These are phyloP conservation scores for Atkinsonella hypoxylon DNA, from an alignment of 2,329 filamentous ascomycete genomes.

Conservation along the genomic window DNA sequence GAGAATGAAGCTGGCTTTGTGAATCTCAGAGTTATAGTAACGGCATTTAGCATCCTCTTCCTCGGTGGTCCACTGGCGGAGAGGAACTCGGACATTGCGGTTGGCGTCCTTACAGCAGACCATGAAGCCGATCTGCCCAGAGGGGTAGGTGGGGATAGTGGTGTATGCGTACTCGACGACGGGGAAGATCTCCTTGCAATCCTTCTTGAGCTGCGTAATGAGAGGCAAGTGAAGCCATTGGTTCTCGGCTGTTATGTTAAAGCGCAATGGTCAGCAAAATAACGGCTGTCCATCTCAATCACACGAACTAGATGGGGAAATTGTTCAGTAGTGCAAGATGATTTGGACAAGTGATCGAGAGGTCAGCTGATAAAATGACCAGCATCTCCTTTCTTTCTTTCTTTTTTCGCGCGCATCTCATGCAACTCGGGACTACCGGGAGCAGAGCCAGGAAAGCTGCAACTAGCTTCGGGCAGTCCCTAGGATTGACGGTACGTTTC, in stretches of 20 bases:
- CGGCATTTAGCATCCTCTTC: slow-evolving; percentile 88
- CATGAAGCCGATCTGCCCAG: slow-evolving; percentile 99
- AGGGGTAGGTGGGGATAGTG: slow-evolving; percentile 97
- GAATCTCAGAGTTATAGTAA: slow-evolving; percentile 97
- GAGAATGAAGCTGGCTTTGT: slow-evolving; percentile 86
- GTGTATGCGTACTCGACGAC: slow-evolving; percentile 98
- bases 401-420: neutral
- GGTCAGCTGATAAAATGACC: neutral
- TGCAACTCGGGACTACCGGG: slow-evolving; percentile 25
- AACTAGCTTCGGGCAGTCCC: slow-evolving; percentile 25
- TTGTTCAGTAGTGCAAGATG: neutral
- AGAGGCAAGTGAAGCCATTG: slow-evolving; percentile 96
- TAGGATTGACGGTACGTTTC: slow-evolving; percentile 13
- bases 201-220: slow-evolving; percentile 91
- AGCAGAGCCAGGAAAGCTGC: slow-evolving; percentile 25
- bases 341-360: neutral
- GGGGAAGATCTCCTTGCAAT: slow-evolving; percentile 94
- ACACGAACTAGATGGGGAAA: neutral
- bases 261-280: slow-evolving; percentile 8
- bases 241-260: slow-evolving; percentile 66
- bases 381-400: no score
- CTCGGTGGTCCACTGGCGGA: slow-evolving; percentile 70
- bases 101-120: slow-evolving; percentile 92
- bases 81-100: slow-evolving; percentile 72
- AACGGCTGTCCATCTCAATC: slow-evolving; percentile 2